Percentiles rank a stretch among this genome's conserved stretches.
phyloP scores from a whole-genome alignment of 148 eudicot species.

The Silene uniflora region DNA sequence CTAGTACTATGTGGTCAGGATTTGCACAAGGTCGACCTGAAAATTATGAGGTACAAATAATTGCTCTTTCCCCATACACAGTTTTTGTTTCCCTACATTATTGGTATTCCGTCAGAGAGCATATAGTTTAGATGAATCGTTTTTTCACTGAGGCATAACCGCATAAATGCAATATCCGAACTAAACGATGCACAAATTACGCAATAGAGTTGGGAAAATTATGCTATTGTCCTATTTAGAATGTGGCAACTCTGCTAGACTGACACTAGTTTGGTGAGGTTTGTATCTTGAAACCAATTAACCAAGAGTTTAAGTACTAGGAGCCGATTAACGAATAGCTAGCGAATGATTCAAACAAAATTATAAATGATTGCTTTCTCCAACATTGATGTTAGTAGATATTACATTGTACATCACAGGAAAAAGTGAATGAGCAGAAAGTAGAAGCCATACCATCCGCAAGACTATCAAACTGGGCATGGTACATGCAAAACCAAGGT shows the following conservation, averaged over 20 bases:
- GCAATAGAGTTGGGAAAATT: too few relatives aligned
- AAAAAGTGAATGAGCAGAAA: constrained; percentile 18
- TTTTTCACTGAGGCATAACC: not conserved
- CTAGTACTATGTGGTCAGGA: constrained; percentile 43
- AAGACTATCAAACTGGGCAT: constrained; percentile 28
- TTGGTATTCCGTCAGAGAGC: not conserved
- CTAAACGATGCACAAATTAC: too few relatives aligned
- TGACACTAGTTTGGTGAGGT: not conserved
- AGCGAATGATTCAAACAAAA: not conserved
- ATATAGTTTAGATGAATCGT: not conserved
- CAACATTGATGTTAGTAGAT: not conserved
- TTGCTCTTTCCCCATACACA: not conserved
- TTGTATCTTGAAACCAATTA: too few relatives aligned
- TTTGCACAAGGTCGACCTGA: constrained; percentile 44
- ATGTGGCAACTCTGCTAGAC: not conserved
- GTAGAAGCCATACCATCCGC: constrained; percentile 18
- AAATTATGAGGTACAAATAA: constrained; percentile 41
- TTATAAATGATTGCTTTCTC: not conserved
- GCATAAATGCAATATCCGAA: not conserved
- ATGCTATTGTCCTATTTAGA: too few relatives aligned
- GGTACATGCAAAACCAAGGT: constrained; percentile 29
- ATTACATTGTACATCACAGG: not conserved
- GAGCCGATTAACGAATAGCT: too few relatives aligned
- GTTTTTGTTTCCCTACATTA: constrained; percentile 2
- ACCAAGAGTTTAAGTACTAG: too few relatives aligned